Evolutionary conservation across 192 early-diverging fungal species (phyloP), one percentile per base, ranked within the genome.

Genomic region (Entomortierella chlamydospora): DNA sequence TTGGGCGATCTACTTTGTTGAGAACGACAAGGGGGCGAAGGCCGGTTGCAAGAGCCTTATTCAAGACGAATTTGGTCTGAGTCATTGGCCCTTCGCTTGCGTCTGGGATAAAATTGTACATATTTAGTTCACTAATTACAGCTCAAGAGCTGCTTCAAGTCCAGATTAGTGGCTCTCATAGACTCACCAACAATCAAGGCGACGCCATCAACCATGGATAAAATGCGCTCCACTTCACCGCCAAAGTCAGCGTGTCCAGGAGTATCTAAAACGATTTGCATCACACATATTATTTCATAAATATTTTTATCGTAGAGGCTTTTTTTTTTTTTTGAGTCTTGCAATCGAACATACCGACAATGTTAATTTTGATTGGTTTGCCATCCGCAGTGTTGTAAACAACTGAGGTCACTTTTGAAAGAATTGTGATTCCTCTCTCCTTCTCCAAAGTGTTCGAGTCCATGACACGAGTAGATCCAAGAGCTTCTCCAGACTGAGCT

Each of bases 171-270:
- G n/a, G n/a, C n/a, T n/a, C n/a, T n/a, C n/a, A n/a, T 17, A 47
- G 12, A 59, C 73, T 42, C 67, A 69, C 73, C 73, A 39, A 95
- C 94, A n/a, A 95, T 92, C 47, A 95, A 72, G 37, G 90, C 90
- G 3, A 95, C 94, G 53, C 94, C 93, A 73, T 95, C 94, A 12
- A 95, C 93, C 94, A 95, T 95, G 5, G 91, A 93, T 63, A 95
- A 79, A 43, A 95, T 93, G 37, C 94, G 92, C 82, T 95, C 94
- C 26, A 95, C 94, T 70, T 95, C 93, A 25, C 88, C 89, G 42
- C 88, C 89, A 56, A 91, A 89, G 72, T 89, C 89, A 9, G 89
- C 89, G 33, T 91, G 88, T 11, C 91, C 91, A n/a, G 94, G 94
- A 4, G 94, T 95, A 65, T 95, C 94, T 63, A 64, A 4, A n/a